phyloP scores from a whole-genome alignment of 305 asterid genomes.

The Coffea humblotiana region DNA sequence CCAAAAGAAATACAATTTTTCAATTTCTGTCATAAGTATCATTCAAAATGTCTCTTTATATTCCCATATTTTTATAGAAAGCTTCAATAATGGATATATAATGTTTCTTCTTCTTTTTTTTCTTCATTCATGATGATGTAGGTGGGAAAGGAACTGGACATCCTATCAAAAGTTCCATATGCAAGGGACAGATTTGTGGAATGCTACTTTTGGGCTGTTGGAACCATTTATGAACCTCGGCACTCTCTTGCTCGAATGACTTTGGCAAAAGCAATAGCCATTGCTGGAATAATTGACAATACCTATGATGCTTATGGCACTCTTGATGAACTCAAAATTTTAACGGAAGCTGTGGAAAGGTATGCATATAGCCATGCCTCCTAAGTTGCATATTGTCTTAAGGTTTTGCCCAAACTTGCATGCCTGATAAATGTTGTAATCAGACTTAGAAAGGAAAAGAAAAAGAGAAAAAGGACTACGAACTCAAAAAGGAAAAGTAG shows the following conservation, averaged over 20 bases:
- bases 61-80: too few species aligned
- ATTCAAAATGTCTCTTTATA: too few species aligned
- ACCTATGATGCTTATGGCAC: conserved; percentile 28
- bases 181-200: conserved; percentile 20
- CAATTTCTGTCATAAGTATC: too few species aligned
- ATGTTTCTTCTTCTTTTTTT: background rate
- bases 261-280: background rate
- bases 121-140: background rate
- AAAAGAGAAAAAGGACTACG: too few species aligned
- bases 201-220: conserved; percentile 24
- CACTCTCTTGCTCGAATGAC: conserved; percentile 12
- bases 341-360: conserved; percentile 16
- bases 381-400: too few species aligned
- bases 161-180: conserved; percentile 15
- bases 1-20: too few species aligned
- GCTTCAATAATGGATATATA: too few species aligned
- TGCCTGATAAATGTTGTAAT: too few species aligned
- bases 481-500: too few species aligned
- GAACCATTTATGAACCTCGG: conserved; percentile 15
- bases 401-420: too few species aligned
- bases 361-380: background rate
- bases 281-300: conserved; percentile 12
- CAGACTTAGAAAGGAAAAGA: too few species aligned
- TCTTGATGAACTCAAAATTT: conserved; percentile 16
- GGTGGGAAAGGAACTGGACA: conserved; percentile 24